Base-by-base conservation (phyloP, 306 rosid species). In the Prunus dulcis region DNA sequence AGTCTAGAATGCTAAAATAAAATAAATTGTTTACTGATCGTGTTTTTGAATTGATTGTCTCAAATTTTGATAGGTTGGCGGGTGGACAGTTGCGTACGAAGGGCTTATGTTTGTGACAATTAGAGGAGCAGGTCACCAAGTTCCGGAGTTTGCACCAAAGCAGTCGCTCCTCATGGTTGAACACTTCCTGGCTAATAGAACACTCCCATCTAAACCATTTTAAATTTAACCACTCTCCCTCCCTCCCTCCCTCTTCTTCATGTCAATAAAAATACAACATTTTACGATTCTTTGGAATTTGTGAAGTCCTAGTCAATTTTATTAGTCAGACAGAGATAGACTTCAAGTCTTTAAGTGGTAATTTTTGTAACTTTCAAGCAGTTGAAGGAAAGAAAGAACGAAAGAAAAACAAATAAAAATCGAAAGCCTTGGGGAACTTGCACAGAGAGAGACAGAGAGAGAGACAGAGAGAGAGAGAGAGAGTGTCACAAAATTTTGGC, bases 51-150 rank as follows among this genome's bases (percentile, higher is more conserved):
- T 60, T 22, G 1, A 15, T 52, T 55, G 2, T 12, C 6, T 2
- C 14, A 12, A 60, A 23, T 13, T 25, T 23, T 60, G 65, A 25
- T 12, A 86, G 87, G 90, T 86, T 56, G 87, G 87, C 27, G 90
- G 90, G 50, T 86, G 90, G 90, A 79, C 74, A 20, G 74, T 86
- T 4, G 82, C 11, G 22, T 86, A 86, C 70, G 81, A 81, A 3
- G 87, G 90, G 47, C 71, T 86, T 15, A 76, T 60, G 71, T 86
- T 81, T 81, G 90, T 81, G 65, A 86, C 84, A 22, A 47, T 86
- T 3, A 83, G 84, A 76, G 90, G 87, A 0, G 86, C 90, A 9
- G 90, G 90, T 41, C 90, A 83, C 51, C 71, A 83, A 82, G 90
- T 86, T 73, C 87, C 90, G 10, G 6, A 19, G 1, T 76, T 76